Evolutionary conservation across 1,284 basidiomycete genomes (phyloP), one percentile per base, ranked within the genome.

Genomic region (Pyrrhoderma lamaoense): DNA sequence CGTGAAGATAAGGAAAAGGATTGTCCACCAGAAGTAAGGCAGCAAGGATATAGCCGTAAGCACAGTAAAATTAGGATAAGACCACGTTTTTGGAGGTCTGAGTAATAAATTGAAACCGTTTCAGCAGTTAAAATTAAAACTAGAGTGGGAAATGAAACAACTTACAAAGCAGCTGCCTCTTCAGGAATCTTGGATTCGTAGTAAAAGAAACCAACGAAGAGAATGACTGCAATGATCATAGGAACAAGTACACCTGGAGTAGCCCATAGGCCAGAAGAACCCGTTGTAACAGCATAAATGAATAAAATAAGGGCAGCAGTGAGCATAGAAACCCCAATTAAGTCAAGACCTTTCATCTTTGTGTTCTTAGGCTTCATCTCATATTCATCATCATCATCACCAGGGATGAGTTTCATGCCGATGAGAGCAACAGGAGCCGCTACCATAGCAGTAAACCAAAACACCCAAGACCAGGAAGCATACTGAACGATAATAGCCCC

Each of bases 401-500:
- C 21, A 18, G 70, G 66, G 18, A 69, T 59, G 37, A 72, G 60
- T 18, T 69, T 27, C 34, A 65, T 37, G 37, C 63, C 59, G 2
- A 59, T 16, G 21, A 59, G 34, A 4, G 68, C 58, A 7, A 68
- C 56, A 22, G 63, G 52, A 2, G 65, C 47, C 3, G 64, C 62
- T 4, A 72, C 43, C 31, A 71, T 65, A 1, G 70, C 60, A 8
- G 62, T 61, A 49, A 71, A 66, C 57, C 64, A 70, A 54, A 69
- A 68, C 1, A 69, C 58, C 68, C 67, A 70, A 16, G 53, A 57
- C 61, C 63, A 70, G 14, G 57, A 59, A 8, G 61, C 63, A 47
- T 59, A 66, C 42, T 64, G 47, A 3, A 70, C 65, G 49, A 75
- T 66, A 18, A 72, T 61, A 5, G 70, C 72, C 19, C 72, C 72